Conservation (phyloP, 1,284 basidiomycete species). For the Schizophyllum amplum region DNA sequence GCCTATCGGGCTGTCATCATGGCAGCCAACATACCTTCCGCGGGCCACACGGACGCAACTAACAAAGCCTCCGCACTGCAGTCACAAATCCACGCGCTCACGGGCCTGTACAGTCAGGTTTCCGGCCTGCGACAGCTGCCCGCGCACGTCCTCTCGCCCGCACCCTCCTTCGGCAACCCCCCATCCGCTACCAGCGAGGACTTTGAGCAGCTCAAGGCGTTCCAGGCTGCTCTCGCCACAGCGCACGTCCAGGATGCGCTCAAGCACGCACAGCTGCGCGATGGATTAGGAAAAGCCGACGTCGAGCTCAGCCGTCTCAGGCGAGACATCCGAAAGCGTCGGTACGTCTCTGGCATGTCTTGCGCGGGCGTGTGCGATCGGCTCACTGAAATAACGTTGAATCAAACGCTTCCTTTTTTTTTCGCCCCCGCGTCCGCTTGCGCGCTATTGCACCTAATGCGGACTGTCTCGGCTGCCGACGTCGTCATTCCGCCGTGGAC, state of each 20-base stretch:
- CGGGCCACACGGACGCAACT: not conserved
- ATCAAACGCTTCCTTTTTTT: not conserved
- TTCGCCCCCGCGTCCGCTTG: too few species aligned
- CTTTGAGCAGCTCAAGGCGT: slow-evolving; percentile 36
- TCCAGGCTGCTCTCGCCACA: slow-evolving; percentile 36
- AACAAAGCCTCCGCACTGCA: slow-evolving; percentile 19
- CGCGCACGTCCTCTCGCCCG: slow-evolving; percentile 31
- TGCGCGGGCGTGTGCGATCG: too few species aligned
- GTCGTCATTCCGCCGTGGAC: not conserved
- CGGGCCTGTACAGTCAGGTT: slow-evolving; percentile 35
- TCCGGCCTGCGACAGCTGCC: slow-evolving; percentile 33
- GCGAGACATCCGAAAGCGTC: slow-evolving; percentile 42
- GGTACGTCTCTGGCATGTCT: slow-evolving; percentile 26
- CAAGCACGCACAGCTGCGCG: slow-evolving; percentile 39
- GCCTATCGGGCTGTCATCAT: not conserved
- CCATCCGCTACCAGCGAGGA: slow-evolving; percentile 21
- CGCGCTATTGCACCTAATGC: too few species aligned
- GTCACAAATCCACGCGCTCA: slow-evolving; percentile 36
- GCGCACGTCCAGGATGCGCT: slow-evolving; percentile 48
- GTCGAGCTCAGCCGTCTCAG: slow-evolving; percentile 35
- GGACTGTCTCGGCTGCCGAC: too few species aligned
- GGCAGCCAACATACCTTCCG: not conserved
- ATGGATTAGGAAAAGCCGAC: slow-evolving; percentile 29
- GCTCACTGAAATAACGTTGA: not conserved
- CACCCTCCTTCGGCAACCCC: slow-evolving; percentile 19